A percentile compares a stretch with the other conserved stretches of the same genome.
Conservation (phyloP, 768 basidiomycete genomes). For the Russula olivacea region DNA sequence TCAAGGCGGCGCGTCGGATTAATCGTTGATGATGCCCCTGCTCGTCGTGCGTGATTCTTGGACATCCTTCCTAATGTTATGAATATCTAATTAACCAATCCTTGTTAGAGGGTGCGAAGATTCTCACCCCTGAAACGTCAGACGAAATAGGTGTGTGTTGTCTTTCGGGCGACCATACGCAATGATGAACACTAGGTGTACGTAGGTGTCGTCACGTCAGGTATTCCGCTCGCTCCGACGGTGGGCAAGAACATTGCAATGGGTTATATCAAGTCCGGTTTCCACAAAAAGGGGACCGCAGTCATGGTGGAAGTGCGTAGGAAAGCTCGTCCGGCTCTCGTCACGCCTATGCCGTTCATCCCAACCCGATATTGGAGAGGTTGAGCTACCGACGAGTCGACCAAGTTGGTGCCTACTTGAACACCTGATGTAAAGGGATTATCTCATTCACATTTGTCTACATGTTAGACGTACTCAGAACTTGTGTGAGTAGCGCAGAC, state of each 20-base stretch:
- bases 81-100: neutral
- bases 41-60: slow-evolving; percentile 53
- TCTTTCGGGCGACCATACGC: neutral
- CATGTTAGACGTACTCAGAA: neutral
- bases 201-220: slow-evolving; percentile 78
- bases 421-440: neutral
- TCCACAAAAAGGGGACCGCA: slow-evolving; percentile 87
- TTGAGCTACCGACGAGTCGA: too few species aligned
- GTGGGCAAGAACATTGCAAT: slow-evolving; percentile 90
- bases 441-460: neutral
- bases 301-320: slow-evolving; percentile 80
- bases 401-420: too few species aligned
- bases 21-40: slow-evolving; percentile 77
- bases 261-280: slow-evolving; percentile 80
- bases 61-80: neutral
- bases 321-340: slow-evolving; percentile 64
- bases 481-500: neutral
- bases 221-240: slow-evolving; percentile 84
- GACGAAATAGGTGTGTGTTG: slow-evolving; percentile 54
- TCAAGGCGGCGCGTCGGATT: slow-evolving; percentile 75
- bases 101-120: slow-evolving; percentile 66
- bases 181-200: neutral
- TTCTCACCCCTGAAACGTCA: slow-evolving; percentile 49
- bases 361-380: slow-evolving; percentile 79
- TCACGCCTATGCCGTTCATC: slow-evolving; percentile 86